Percentiles rank a stretch among this genome's conserved stretches.
Evolutionary conservation across 2,329 filamentous ascomycete species (phyloP).

Genomic region (Cadophora luteo-olivacea): DNA sequence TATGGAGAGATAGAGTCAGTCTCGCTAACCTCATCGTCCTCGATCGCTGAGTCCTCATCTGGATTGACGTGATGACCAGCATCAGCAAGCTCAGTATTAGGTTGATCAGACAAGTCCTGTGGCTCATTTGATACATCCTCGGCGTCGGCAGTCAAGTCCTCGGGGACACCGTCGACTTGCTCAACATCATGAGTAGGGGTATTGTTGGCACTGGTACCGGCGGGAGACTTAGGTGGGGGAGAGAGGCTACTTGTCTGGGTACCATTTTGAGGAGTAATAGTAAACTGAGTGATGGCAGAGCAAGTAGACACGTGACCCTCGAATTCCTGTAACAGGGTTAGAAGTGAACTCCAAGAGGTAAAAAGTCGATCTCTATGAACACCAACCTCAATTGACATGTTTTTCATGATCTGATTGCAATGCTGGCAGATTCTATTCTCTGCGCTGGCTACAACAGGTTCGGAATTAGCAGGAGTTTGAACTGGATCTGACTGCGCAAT

Average conservation of each 20-base stretch:
- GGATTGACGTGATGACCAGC: background rate
- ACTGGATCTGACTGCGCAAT: slow-evolving; percentile 21
- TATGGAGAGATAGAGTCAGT: slow-evolving; percentile 2
- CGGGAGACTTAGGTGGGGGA: slow-evolving; percentile 30
- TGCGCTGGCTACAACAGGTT: slow-evolving; percentile 21
- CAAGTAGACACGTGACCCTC: slow-evolving; percentile 41
- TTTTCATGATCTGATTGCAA: slow-evolving; percentile 22
- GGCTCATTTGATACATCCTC: background rate
- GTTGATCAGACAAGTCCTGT: background rate
- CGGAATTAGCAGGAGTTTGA: slow-evolving; percentile 21
- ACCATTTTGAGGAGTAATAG: slow-evolving; percentile 29
- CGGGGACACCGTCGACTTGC: background rate
- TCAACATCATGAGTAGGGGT: background rate
- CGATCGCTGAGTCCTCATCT: background rate
- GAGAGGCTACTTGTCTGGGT: slow-evolving; percentile 35
- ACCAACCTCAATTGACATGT: slow-evolving; percentile 14
- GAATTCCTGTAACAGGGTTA: slow-evolving; percentile 39
- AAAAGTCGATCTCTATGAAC: background rate
- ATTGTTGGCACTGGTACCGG: slow-evolving; percentile 13
- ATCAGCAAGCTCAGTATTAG: background rate
- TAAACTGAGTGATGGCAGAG: slow-evolving; percentile 24
- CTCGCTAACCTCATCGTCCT: background rate
- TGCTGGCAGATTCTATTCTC: slow-evolving; percentile 25
- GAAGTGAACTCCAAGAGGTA: slow-evolving; percentile 22
- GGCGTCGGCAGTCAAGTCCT: background rate